Base-by-base conservation (phyloP, 345 rosid genomes). In the Euphorbia peplus region DNA sequence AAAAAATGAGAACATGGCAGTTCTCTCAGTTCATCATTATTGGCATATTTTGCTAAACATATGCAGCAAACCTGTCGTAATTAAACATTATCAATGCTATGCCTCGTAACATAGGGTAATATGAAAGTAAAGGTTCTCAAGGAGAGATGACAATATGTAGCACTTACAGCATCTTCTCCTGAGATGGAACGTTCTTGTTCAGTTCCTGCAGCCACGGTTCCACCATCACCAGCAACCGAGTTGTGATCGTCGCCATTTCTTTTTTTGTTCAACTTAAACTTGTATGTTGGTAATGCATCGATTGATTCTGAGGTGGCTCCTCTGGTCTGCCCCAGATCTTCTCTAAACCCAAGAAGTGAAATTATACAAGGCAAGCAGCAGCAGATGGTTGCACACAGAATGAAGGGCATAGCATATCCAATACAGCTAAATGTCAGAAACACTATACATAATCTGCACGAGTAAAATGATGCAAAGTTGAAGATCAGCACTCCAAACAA, bases 391-490 rank as follows among this genome's bases (percentile, higher is more conserved):
- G 98, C 95, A 73, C 99, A 95, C 56, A 95, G 85, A 75, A 92
- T 95, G 79, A 95, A 92, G 56, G 99, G 99, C 96, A 95, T 91
- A 0, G 99, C 99, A 26, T 95, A 95, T 69, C 99, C 99, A 21
- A 95, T 87, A 75, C 99, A 95, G 79, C 99, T 90, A 76, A 95
- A 78, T 12, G 88, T 86, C 72, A 95, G 96, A 80, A 95, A 92
- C 82, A 92, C 96, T 83, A 95, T 88, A 75, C 97, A 95, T 79
- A 95, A 84, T 88, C 99, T 95, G 84, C 80, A 84, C 78, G 54
- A 28, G 26, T 11, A 63, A 61, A 46, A 37, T 50, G 6, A 63
- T 24, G 18, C 41, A 56, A n/a, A 32, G 21, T 14, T 21, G 41
- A 21, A 56, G 35, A 68, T 35, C 26, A 78, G 74, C 67, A 25